Conservation (phyloP, 371 early-diverging fungal species). For the Lichtheimia ramosa region DNA sequence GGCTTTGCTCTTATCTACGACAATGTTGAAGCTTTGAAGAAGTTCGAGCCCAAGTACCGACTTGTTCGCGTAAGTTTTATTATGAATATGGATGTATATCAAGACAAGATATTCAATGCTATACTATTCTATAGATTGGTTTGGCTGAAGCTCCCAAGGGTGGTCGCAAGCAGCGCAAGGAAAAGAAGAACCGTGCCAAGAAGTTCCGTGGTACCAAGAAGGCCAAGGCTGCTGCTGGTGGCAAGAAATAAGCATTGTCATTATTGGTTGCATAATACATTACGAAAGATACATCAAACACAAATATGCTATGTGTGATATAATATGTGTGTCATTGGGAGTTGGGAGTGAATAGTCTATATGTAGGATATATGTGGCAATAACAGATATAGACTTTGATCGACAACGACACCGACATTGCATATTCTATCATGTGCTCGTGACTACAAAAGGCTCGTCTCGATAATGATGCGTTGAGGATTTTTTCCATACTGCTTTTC, state of each 20-base stretch:
- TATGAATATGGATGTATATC: neutral
- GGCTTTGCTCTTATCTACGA: slow-evolving; percentile 99
- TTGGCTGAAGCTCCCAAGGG: slow-evolving; percentile 74
- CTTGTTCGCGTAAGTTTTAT: slow-evolving; percentile 69
- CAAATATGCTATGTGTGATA: no score
- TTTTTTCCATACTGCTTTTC: neutral
- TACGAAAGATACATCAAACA: no score
- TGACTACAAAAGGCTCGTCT: no score
- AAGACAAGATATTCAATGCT: neutral
- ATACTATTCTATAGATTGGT: slow-evolving; percentile 57
- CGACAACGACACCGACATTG: no score
- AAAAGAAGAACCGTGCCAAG: slow-evolving; percentile 99
- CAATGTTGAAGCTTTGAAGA: slow-evolving; percentile 91
- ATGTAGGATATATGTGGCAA: no score
- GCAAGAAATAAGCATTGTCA: slow-evolving; percentile 32
- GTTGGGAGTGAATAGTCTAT: no score
- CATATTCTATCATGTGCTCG: no score
- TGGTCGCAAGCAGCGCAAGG: slow-evolving; percentile 98
- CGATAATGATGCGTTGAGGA: no score
- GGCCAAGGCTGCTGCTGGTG: slow-evolving; percentile 77
- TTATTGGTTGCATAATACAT: no score
- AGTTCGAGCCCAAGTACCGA: slow-evolving; percentile 98
- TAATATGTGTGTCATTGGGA: no score
- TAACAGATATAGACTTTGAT: no score
- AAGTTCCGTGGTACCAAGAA: slow-evolving; percentile 98